Conservation (phyloP, 1,139 yeast genomes). For the Eremothecium gossypii region DNA sequence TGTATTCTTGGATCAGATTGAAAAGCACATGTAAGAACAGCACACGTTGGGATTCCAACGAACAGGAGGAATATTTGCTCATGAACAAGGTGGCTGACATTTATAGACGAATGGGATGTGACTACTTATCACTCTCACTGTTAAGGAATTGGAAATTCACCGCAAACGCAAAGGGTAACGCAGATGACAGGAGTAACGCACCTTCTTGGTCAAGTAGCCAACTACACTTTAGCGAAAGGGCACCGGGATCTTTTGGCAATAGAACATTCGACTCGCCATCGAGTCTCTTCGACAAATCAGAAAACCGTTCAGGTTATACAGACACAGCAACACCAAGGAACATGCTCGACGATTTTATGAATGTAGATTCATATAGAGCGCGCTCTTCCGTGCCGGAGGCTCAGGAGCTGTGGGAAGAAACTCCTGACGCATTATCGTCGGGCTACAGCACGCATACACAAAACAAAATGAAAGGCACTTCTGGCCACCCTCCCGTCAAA, state of each 20-base stretch:
- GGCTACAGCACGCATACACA: too few relatives aligned
- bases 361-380: not conserved
- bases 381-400: too few relatives aligned
- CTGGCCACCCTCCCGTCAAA: not conserved
- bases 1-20: slow-evolving; percentile 54
- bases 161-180: slow-evolving; percentile 13
- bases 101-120: slow-evolving; percentile 88
- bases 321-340: slow-evolving; percentile 4
- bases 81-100: slow-evolving; percentile 56
- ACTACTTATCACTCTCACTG: slow-evolving; percentile 56
- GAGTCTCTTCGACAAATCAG: slow-evolving; percentile 25
- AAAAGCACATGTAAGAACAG: slow-evolving; percentile 39
- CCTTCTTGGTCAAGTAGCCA: too few relatives aligned
- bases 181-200: too few relatives aligned
- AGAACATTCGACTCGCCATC: slow-evolving; percentile 4
- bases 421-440: too few relatives aligned
- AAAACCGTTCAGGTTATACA: slow-evolving; percentile 2
- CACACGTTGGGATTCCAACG: slow-evolving; percentile 42
- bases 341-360: slow-evolving; percentile 7
- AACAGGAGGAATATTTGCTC: slow-evolving; percentile 48
- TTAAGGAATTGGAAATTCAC: slow-evolving; percentile 63
- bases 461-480: too few relatives aligned
- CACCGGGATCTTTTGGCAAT: not conserved
- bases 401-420: too few relatives aligned
- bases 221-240: not conserved